phyloP scores from a whole-genome alignment of 1,284 basidiomycete genomes.

The Ustilago bromivora region DNA sequence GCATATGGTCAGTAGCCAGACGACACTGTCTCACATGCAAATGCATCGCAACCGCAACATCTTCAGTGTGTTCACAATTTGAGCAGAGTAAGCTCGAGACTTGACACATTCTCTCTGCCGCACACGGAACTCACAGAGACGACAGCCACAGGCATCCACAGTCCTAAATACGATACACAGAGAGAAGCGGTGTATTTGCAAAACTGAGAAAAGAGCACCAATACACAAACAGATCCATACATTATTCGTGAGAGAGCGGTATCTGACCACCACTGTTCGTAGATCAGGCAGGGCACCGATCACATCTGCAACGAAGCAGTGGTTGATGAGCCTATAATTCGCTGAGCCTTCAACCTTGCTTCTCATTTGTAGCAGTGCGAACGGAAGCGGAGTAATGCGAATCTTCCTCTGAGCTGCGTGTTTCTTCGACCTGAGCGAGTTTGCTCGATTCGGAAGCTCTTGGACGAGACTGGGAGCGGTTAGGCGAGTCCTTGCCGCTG shows the following conservation, averaged over 20 bases:
- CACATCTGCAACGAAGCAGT: background rate
- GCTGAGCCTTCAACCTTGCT: background rate
- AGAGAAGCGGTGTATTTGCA: slow-evolving; percentile 1
- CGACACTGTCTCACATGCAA: background rate
- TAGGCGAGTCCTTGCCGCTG: slow-evolving; percentile 47
- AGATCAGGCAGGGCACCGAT: background rate
- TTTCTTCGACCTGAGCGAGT: slow-evolving; percentile 58
- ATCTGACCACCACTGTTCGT: background rate
- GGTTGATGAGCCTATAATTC: background rate
- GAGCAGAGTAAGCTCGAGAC: background rate
- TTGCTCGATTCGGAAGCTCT: slow-evolving; percentile 49
- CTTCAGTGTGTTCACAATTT: background rate
- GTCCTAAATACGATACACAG: background rate
- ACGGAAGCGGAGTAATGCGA: slow-evolving; percentile 21
- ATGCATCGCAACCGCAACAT: background rate
- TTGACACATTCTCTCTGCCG: background rate
- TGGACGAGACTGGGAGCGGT: slow-evolving; percentile 38
- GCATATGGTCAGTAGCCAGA: background rate
- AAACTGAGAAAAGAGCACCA: background rate
- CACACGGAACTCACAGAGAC: background rate
- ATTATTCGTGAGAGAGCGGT: background rate
- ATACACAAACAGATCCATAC: background rate
- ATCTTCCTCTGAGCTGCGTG: slow-evolving; percentile 44
- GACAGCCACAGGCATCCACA: background rate
- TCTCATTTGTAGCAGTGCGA: slow-evolving; percentile 8